phyloP scores from a whole-genome alignment of 1,284 basidiomycete genomes.

The Chondrostereum purpureum region DNA sequence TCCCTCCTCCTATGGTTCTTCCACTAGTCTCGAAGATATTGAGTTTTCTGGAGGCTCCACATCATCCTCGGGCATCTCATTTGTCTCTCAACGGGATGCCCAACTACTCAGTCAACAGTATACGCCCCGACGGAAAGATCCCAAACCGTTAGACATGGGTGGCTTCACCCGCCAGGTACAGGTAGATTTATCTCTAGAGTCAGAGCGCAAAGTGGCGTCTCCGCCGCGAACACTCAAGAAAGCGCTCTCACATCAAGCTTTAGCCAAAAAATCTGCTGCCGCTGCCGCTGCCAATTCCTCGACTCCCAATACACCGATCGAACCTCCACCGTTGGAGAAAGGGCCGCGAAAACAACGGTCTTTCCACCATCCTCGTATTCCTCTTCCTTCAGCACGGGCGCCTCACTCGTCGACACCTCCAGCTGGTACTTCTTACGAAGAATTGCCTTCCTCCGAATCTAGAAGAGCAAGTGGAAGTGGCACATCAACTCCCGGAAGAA shows the following conservation, averaged over 20 bases:
- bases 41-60: conserved; percentile 20
- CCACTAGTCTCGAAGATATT: not conserved
- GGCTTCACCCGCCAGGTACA: conserved; percentile 8
- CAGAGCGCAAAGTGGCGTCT: conserved; percentile 10
- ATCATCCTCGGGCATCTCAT: conserved; percentile 37
- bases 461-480: conserved; percentile 26
- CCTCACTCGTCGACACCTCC: conserved; percentile 12
- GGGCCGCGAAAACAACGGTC: conserved; percentile 38
- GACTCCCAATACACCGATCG: conserved; percentile 11
- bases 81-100: conserved; percentile 29
- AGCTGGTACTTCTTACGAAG: conserved; percentile 18
- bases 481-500: conserved; percentile 30
- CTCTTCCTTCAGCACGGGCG: conserved; percentile 31
- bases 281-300: conserved; percentile 17
- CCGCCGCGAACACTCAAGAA: conserved; percentile 45
- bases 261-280: conserved; percentile 28
- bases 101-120: conserved; percentile 18
- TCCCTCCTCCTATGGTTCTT: conserved; percentile 18
- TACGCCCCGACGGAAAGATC: conserved; percentile 18
- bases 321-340: conserved; percentile 21
- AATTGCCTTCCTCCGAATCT: conserved; percentile 19
- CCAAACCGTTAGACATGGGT: conserved; percentile 10
- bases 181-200: not conserved
- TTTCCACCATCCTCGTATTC: conserved; percentile 38
- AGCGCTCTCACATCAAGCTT: conserved; percentile 49